phyloP scores from a whole-genome alignment of 441 rosid genomes.

The Pelargonium cotyledonis region DNA sequence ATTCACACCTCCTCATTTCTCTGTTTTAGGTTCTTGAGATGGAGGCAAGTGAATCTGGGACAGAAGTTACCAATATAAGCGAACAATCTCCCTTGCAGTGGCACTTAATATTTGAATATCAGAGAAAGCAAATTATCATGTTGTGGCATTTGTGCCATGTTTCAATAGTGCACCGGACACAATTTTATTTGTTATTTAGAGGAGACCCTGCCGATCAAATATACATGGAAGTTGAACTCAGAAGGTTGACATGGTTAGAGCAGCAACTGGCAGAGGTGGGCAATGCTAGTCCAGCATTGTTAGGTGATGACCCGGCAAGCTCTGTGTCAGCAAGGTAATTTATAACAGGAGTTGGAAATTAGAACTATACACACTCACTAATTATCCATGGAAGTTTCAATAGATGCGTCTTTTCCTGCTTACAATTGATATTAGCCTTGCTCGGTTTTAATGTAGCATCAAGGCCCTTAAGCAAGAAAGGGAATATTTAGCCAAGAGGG shows the following conservation, averaged over 20 bases:
- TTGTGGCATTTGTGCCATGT: conserved; percentile 86
- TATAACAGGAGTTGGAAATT: not conserved
- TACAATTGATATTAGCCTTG: not conserved
- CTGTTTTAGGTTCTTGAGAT: conserved; percentile 77
- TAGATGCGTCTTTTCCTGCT: not conserved
- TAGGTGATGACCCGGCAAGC: conserved; percentile 58
- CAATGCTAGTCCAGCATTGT: conserved; percentile 73
- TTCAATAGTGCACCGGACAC: conserved; percentile 89
- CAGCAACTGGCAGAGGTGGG: conserved; percentile 86
- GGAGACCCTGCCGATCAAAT: conserved; percentile 99
- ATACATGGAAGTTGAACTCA: conserved; percentile 96
- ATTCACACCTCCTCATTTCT: not conserved
- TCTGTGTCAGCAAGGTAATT: conserved; percentile 76
- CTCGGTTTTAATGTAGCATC: conserved; percentile 36
- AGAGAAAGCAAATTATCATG: conserved; percentile 87
- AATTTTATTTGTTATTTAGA: conserved; percentile 81
- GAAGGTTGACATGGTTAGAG: conserved; percentile 92
- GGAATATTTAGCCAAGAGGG: conserved; percentile 84
- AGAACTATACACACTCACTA: no score
- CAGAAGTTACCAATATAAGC: conserved; percentile 41
- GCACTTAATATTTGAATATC: conserved; percentile 74
- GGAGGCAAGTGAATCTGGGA: conserved; percentile 93
- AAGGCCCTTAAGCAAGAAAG: conserved; percentile 84
- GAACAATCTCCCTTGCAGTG: conserved; percentile 65
- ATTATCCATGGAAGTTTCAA: not conserved